phyloP scores from a whole-genome alignment of 129 eudicot species.

The Kitagawia praeruptora region DNA sequence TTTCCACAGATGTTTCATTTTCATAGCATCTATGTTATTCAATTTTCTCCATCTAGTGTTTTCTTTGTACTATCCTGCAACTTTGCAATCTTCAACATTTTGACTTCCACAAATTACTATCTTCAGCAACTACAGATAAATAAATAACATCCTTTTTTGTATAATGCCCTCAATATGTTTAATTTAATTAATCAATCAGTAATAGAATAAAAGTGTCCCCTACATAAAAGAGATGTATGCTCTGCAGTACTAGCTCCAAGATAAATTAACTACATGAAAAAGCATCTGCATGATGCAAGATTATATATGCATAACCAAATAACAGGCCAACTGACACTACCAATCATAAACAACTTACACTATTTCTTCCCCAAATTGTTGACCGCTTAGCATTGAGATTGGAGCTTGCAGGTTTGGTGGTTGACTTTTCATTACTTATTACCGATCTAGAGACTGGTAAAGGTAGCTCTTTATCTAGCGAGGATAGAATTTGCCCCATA shows the following conservation, averaged over 20 bases:
- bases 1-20: neutral
- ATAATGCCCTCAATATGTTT: neutral
- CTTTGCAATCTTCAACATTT: neutral
- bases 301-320: neutral
- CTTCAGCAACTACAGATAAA: neutral
- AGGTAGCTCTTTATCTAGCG: constrained; percentile 62
- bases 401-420: constrained; percentile 33
- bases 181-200: neutral
- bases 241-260: neutral
- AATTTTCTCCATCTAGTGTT: neutral
- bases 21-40: neutral
- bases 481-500: constrained; percentile 74
- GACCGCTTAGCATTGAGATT: constrained; percentile 55
- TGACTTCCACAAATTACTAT: neutral
- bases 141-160: neutral
- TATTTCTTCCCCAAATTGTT: constrained; percentile 73
- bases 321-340: neutral
- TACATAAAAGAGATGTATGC: neutral
- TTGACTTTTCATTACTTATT: constrained; percentile 40
- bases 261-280: neutral
- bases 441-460: constrained; percentile 43
- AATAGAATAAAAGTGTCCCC: neutral
- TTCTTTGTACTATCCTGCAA: neutral
- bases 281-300: neutral
- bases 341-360: constrained; percentile 38